Conservation (phyloP, 345 rosid genomes). For the Linum tenue region DNA sequence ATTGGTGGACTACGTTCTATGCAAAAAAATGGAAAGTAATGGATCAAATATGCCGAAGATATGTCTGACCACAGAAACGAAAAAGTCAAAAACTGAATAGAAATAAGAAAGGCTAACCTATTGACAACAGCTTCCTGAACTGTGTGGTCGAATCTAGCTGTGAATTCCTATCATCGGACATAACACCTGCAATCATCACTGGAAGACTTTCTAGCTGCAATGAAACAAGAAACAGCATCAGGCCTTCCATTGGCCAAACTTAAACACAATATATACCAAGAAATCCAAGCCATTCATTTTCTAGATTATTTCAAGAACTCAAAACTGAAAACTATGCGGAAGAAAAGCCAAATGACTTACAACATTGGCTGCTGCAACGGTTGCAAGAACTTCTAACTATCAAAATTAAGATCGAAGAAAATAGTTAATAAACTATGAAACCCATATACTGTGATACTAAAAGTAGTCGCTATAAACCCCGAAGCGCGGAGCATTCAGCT, state of each 20-base stretch:
- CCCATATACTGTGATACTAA: neutral
- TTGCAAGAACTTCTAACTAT: neutral
- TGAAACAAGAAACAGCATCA: neutral
- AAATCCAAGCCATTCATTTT: neutral
- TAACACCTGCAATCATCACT: slow-evolving; percentile 20
- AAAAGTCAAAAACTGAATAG: neutral
- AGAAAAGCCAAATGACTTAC: neutral
- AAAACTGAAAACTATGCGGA: slow-evolving; percentile 3
- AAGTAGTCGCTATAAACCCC: neutral
- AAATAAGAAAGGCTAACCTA: slow-evolving; percentile 11
- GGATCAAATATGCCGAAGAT: neutral
- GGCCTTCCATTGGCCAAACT: neutral
- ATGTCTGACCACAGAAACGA: neutral
- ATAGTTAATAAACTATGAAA: neutral
- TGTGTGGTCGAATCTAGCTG: slow-evolving; percentile 24
- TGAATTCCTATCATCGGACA: slow-evolving; percentile 18
- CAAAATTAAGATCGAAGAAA: neutral
- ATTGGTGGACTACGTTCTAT: slow-evolving; percentile 83
- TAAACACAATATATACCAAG: neutral
- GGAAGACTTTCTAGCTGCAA: slow-evolving; percentile 24
- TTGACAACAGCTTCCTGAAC: slow-evolving; percentile 24
- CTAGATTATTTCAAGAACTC: neutral
- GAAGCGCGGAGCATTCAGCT: neutral
- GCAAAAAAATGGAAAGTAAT: slow-evolving; percentile 1
- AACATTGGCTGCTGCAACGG: neutral